phyloP scores from a whole-genome alignment of 225 moss, liverwort and hornwort species.

The Polytrichum formosum region DNA sequence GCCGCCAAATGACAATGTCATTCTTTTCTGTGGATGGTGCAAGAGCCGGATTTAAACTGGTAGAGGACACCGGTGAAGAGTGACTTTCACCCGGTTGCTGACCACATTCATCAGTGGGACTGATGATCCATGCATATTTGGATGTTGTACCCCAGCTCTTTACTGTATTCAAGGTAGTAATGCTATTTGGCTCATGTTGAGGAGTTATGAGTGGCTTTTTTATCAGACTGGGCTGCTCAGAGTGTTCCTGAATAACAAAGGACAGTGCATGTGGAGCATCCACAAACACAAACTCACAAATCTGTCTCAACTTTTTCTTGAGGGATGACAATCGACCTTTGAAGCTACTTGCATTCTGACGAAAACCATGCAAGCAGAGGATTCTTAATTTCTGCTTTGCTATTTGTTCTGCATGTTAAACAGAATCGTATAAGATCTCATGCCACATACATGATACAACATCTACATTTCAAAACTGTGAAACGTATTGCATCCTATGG shows the following conservation, averaged over 20 bases:
- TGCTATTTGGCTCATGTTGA: not conserved
- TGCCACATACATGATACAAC: too few relatives aligned
- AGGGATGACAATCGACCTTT: constrained; percentile 82
- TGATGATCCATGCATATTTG: constrained; percentile 84
- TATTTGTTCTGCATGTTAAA: constrained; percentile 31
- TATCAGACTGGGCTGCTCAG: not conserved
- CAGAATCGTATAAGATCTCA: not conserved
- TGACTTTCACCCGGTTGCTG: not conserved
- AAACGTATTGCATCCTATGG: too few relatives aligned
- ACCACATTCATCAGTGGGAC: constrained; percentile 22
- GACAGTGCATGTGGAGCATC: constrained; percentile 85
- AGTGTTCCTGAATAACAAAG: constrained; percentile 21
- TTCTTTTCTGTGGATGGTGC: constrained; percentile 1
- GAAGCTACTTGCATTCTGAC: constrained; percentile 81
- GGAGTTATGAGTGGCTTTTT: not conserved
- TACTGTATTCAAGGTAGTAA: not conserved
- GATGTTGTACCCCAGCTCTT: constrained; percentile 12
- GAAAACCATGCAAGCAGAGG: constrained; percentile 92
- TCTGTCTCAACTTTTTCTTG: constrained; percentile 72
- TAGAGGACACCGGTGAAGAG: not conserved
- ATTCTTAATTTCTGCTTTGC: constrained; percentile 49
- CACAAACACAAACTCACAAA: constrained; percentile 72
- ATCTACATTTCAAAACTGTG: not conserved
- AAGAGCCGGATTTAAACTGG: constrained; percentile 2
- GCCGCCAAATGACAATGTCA: not conserved